Percentiles rank a stretch among this genome's conserved stretches.
Evolutionary conservation across 1,284 basidiomycete species (phyloP).

Genomic region (Pseudozyma pruni): DNA sequence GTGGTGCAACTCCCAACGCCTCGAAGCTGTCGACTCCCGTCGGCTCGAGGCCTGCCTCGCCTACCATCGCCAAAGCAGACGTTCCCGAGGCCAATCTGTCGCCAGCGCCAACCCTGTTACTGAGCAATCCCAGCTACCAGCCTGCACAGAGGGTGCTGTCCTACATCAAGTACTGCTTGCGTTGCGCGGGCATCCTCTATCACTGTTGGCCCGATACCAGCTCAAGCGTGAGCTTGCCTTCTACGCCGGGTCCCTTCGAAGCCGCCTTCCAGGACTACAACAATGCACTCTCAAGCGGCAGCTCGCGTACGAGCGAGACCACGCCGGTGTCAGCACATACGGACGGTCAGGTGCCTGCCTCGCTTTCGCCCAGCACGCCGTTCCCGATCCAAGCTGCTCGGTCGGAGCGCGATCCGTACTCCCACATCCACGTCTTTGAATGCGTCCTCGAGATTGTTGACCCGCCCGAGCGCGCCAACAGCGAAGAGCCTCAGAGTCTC

Average conservation of each 20-base stretch:
- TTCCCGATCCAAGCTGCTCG: conserved; percentile 41
- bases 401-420: conserved; percentile 48
- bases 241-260: conserved; percentile 43
- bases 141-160: conserved; percentile 56
- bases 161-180: conserved; percentile 70
- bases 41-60: conserved; percentile 32
- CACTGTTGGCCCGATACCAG: conserved; percentile 68
- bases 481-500: conserved; percentile 39
- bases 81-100: conserved; percentile 28
- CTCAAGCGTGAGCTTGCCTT: conserved; percentile 30
- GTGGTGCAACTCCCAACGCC: conserved; percentile 35
- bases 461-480: conserved; percentile 17
- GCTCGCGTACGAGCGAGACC: conserved; percentile 7
- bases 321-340: conserved; percentile 8
- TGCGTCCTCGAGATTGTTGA: conserved; percentile 61
- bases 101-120: conserved; percentile 38
- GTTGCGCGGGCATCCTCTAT: conserved; percentile 72
- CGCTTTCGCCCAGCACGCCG: conserved; percentile 49
- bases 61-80: conserved; percentile 9
- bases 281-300: conserved; percentile 10
- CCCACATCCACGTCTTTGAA: conserved; percentile 62
- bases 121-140: conserved; percentile 60
- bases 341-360: conserved; percentile 9
- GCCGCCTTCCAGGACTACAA: conserved; percentile 37
- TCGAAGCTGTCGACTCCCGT: conserved; percentile 38